Evolutionary conservation across 2,329 filamentous ascomycete species (phyloP), one percentile per base, ranked within the genome.

Genomic region (Fusarium austroafricanum): DNA sequence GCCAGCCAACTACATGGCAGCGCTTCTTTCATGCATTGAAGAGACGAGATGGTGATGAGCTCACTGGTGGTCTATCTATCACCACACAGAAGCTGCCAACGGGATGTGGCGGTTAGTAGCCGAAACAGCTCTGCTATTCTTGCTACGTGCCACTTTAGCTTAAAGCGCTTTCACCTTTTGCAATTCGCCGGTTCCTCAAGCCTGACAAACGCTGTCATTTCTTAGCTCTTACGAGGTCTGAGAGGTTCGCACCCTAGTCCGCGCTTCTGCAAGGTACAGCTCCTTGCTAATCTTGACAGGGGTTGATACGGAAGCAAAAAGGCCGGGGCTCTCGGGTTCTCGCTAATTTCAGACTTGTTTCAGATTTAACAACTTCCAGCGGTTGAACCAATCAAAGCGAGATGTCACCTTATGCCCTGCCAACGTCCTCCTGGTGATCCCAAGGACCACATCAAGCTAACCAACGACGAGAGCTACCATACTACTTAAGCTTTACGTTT

Each of bases 201-300:
- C 51, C 39, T 55, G 40, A 69, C 47, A 29, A 43, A 29, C 11
- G 42, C 10, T 21, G 23, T 21, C 38, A 18, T 31, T 17, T 44
- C 21, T 38, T 33, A 31, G 40, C 47, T 29, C 38, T 47, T 28
- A 38, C 39, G 29, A 35, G 23, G 50, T 57, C 45, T 35, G 42
- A 62, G 51, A 67, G 37, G 28, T 33, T 65, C 29, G 11, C 50
- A 59, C 17, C 49, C 39, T 23, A 38, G 58, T 52, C 44, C 33
- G 21, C 53, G 57, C 66, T 64, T 63, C 66, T 69, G 57, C 62
- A 69, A 69, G 66, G 66, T 63, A 67, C 53, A 53, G 38, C 52
- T 59, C 61, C 66, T 53, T 54, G 66, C 38, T 42, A 62, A 50
- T 60, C 53, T 67, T 43, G 53, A 52, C 66, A 53, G 53, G 66